Evolutionary conservation across 139 green algal genomes (phyloP), one percentile per base, ranked within the genome.

Genomic region (Closterium sp.): DNA sequence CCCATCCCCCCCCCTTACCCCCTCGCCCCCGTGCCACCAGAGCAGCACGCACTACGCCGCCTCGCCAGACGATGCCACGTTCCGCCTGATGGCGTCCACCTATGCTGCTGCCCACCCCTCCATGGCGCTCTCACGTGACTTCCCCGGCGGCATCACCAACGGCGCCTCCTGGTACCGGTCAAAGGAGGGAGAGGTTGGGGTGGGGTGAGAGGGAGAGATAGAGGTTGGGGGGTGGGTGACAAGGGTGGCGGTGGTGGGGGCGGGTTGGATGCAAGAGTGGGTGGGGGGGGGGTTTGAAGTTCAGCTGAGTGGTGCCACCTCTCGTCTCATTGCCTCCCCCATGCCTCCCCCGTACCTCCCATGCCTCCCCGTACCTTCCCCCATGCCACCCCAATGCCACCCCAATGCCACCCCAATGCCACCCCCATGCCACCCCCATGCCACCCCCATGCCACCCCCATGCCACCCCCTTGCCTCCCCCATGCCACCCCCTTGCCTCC

Each of bases 101-200:
- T 99, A 99, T 87, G 97, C 98, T 0, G 50, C 86, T 27, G 86
- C 92, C 1, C 97, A 99, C 94, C 70, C 89, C 10, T 32, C 34
- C 30, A 95, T 95, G 92, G 31, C 97, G 95, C 86, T 93, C 10
- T 94, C 70, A 28, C n/a, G 95, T 89, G 96, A 98, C 93, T 99
- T 99, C 84, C 38, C 85, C 0, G 94, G 94, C 9, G 97, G 97
- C 87, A 97, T 98, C 88, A 98, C 97, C 85, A 99, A 99, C 87
- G 97, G 97, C n/a, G 97, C 97, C 0, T 90, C 95, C 38, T 50
- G 38, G 38, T 50, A 50, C 38, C 38, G 38, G n/a, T n/a, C n/a
- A n/a, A n/a, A n/a, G n/a, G 19, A 79, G 62, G 42, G 42, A 7
- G 42, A 62, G 7, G 42, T 5, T 13, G 42, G 7, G 42, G 42